Percentiles rank a stretch among this genome's conserved stretches.
Evolutionary conservation across 768 basidiomycete genomes (phyloP).

Genomic region (Scleroderma citrinum): DNA sequence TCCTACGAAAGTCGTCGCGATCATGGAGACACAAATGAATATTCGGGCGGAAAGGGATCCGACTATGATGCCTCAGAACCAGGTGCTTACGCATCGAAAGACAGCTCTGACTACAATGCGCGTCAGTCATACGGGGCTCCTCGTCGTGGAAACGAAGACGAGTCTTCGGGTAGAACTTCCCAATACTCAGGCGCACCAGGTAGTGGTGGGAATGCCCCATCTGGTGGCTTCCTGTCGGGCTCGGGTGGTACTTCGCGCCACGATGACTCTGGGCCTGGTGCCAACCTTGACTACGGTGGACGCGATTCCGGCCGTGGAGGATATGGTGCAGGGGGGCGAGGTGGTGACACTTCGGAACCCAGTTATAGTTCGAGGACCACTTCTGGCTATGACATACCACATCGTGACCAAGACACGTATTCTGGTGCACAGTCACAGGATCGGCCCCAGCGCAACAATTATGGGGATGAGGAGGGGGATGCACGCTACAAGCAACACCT

Average conservation of each 20-base stretch:
- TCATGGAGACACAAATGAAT: no score
- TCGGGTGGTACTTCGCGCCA: not conserved
- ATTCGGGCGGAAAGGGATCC: no score
- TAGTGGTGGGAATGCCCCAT: not conserved
- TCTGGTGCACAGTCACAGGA: not conserved
- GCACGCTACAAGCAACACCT: slow-evolving; percentile 15
- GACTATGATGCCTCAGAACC: no score
- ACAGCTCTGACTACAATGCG: no score
- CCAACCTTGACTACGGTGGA: not conserved
- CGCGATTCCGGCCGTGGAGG: not conserved
- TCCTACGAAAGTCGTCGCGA: no score
- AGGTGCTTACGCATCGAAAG: no score
- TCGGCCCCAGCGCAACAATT: not conserved
- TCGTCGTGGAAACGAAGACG: not conserved
- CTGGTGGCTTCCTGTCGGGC: not conserved
- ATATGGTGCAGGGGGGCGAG: not conserved
- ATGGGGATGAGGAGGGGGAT: slow-evolving; percentile 4
- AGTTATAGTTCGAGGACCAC: not conserved
- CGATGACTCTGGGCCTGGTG: not conserved
- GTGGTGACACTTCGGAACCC: not conserved
- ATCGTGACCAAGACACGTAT: not conserved
- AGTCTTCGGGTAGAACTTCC: not conserved
- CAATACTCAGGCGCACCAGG: not conserved
- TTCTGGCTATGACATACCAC: not conserved
- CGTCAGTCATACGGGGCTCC: no score